phyloP scores from a whole-genome alignment of 2,329 filamentous ascomycete species.

The Fusarium haematococcum region DNA sequence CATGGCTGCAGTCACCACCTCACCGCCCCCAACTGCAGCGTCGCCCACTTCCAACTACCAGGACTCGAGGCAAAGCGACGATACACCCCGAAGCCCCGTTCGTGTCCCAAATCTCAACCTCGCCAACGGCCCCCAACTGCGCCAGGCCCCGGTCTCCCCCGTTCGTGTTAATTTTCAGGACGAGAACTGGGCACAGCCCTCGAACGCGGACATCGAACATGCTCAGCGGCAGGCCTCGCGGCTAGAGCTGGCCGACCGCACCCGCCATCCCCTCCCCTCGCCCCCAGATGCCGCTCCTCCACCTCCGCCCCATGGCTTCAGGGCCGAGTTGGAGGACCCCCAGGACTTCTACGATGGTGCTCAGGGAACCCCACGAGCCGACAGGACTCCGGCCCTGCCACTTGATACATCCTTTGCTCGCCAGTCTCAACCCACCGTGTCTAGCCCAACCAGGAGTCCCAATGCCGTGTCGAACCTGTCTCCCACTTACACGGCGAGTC shows the following conservation, averaged over 20 bases:
- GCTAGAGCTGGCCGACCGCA: slow-evolving; percentile 42
- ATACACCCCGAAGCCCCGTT: slow-evolving; percentile 51
- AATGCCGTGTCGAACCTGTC: slow-evolving; percentile 30
- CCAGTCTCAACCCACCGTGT: slow-evolving; percentile 7
- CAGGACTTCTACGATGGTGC: slow-evolving; percentile 20
- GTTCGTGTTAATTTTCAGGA: slow-evolving; percentile 66
- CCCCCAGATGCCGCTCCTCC: slow-evolving; percentile 51
- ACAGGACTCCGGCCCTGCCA: slow-evolving; percentile 5
- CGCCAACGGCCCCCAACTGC: slow-evolving; percentile 58
- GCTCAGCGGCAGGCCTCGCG: slow-evolving; percentile 44
- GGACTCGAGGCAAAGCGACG: slow-evolving; percentile 37
- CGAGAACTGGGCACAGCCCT: slow-evolving; percentile 65
- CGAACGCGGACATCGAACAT: slow-evolving; percentile 64
- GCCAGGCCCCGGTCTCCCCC: slow-evolving; percentile 66
- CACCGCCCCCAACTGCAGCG: slow-evolving; percentile 48
- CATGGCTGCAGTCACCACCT: slow-evolving; percentile 52
- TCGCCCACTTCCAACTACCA: slow-evolving; percentile 45
- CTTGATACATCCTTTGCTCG: slow-evolving; percentile 23
- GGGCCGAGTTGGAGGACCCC: slow-evolving; percentile 17
- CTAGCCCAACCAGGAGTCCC: slow-evolving; percentile 20
- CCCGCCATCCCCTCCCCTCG: slow-evolving; percentile 34
- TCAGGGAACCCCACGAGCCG: slow-evolving; percentile 1
- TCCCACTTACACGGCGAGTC: slow-evolving; percentile 22
- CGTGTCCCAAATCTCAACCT: slow-evolving; percentile 44
- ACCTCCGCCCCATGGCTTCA: slow-evolving; percentile 41